A percentile compares a stretch with the other conserved stretches of the same genome.
These are phyloP conservation scores for Nelumbo lutea DNA, from an alignment of 164 flowering plant genomes.

Conservation along the genomic window DNA sequence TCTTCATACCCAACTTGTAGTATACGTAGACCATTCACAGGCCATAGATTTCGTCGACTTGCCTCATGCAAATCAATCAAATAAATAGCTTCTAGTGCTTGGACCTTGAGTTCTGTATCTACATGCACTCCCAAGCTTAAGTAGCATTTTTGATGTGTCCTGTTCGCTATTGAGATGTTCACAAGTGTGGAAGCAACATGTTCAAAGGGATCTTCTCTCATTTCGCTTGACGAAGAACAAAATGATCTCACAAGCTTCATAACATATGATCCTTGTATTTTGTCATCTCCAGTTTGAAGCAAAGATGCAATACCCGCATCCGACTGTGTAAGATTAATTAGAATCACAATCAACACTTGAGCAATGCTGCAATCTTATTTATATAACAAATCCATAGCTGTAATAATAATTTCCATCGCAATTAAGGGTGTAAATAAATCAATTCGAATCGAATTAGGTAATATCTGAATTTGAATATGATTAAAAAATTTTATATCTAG, in stretches of 20 bases:
- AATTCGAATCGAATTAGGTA: no score
- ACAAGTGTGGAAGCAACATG: conserved; percentile 91
- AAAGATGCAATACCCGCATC: conserved; percentile 73
- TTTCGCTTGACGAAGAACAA: conserved; percentile 61
- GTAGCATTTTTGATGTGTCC: conserved; percentile 90
- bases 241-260: conserved; percentile 96
- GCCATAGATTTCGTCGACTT: conserved; percentile 88
- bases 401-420: conserved; percentile 52
- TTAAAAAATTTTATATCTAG: no score
- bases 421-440: no score
- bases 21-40: conserved; percentile 83
- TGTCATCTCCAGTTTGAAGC: conserved; percentile 82
- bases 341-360: conserved; percentile 70
- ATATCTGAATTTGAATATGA: no score
- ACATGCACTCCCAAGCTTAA: conserved; percentile 72
- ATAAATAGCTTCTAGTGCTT: conserved; percentile 79
- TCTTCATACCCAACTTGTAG: conserved; percentile 87
- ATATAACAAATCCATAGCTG: conserved; percentile 60
- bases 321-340: conserved; percentile 79
- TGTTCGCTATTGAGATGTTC: conserved; percentile 66
- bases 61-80: conserved; percentile 84
- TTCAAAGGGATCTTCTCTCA: conserved; percentile 74
- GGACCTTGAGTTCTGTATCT: conserved; percentile 85
- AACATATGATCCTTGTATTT: conserved; percentile 74
- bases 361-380: conserved; percentile 48